phyloP scores from a whole-genome alignment of 148 eudicot genomes.

The Amaranthus cruentus region DNA sequence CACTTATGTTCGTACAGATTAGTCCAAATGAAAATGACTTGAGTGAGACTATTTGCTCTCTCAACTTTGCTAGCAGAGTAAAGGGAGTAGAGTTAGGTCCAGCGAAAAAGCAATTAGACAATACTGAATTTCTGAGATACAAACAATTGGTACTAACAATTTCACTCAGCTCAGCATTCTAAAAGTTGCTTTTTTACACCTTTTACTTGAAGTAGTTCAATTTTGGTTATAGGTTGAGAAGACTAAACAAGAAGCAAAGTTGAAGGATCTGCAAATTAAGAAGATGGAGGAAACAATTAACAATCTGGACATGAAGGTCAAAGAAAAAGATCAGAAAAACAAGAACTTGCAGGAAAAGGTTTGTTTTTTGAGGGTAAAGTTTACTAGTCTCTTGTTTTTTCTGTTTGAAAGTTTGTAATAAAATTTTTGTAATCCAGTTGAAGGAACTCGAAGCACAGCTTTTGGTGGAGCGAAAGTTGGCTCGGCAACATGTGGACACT shows the following conservation, averaged over 20 bases:
- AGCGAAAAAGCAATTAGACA: constrained; percentile 89
- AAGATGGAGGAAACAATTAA: constrained; percentile 75
- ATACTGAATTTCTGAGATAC: constrained; percentile 60
- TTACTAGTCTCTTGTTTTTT: no score
- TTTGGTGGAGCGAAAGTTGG: constrained; percentile 78
- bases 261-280: constrained; percentile 72
- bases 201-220: background rate
- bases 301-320: constrained; percentile 64
- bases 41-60: constrained; percentile 87
- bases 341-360: constrained; percentile 90
- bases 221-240: constrained; percentile 54
- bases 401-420: background rate
- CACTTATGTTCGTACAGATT: constrained; percentile 92
- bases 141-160: constrained; percentile 62
- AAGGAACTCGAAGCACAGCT: constrained; percentile 91
- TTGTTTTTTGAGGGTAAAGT: background rate
- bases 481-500: constrained; percentile 82
- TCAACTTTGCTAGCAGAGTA: constrained; percentile 91
- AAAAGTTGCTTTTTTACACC: background rate
- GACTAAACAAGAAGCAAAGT: constrained; percentile 66
- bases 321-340: constrained; percentile 78
- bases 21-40: constrained; percentile 86
- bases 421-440: constrained; percentile 40
- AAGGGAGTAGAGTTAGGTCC: constrained; percentile 97
- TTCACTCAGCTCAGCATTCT: background rate